Percentiles rank a stretch among this genome's conserved stretches.
phyloP scores from a whole-genome alignment of 257 asterid species.

The Coffea canephora region DNA sequence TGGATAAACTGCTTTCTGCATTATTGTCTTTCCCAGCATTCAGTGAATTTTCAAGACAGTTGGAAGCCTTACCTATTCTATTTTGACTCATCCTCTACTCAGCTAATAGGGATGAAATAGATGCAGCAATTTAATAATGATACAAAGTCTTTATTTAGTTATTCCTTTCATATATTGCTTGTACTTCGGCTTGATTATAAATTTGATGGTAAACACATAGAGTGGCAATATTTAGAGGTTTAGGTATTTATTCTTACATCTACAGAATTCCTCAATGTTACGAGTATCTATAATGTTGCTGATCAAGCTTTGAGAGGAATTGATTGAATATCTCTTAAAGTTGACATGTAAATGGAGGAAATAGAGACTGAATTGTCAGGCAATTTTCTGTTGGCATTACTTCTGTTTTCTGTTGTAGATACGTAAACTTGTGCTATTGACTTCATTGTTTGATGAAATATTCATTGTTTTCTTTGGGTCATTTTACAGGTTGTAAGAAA shows the following conservation, averaged over 20 bases:
- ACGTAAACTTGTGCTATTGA: too few species aligned
- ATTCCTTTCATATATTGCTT: not conserved
- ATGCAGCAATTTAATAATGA: not conserved
- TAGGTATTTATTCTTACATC: not conserved
- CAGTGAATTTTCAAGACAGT: not conserved
- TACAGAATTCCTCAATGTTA: not conserved
- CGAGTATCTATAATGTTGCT: not conserved
- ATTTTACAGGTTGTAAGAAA: slow-evolving; percentile 76
- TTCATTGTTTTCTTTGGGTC: not conserved
- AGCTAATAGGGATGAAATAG: not conserved
- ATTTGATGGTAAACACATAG: not conserved
- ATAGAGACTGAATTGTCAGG: not conserved
- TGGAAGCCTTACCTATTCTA: not conserved
- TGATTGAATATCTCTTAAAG: not conserved
- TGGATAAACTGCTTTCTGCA: not conserved
- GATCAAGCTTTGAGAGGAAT: not conserved
- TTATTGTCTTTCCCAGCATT: not conserved
- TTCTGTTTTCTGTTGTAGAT: not conserved
- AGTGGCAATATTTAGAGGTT: not conserved
- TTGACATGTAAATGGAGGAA: not conserved
- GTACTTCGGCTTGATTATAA: not conserved
- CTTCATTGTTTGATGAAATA: too few species aligned
- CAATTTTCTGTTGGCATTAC: not conserved
- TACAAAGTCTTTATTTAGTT: not conserved
- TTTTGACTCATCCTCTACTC: not conserved